Conservation (phyloP, 257 asterid species). For the Hygrophila difformis region DNA sequence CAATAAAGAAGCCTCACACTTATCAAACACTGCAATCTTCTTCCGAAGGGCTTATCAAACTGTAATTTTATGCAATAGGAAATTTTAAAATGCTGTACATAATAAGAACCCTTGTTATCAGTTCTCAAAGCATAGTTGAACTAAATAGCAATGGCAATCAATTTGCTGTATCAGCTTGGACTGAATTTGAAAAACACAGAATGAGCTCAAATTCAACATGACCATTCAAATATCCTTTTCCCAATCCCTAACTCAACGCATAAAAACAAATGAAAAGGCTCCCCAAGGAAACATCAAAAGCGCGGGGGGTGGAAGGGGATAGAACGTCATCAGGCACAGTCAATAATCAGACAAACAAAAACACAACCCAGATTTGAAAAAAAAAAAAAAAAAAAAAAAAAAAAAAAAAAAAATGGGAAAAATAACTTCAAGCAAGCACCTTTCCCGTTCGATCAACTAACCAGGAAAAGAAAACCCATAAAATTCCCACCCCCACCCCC, state of each 20-base stretch:
- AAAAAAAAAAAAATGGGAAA: background rate
- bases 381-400: background rate
- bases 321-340: background rate
- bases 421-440: background rate
- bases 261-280: background rate
- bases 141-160: background rate
- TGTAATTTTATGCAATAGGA: background rate
- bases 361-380: background rate
- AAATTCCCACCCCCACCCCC: too few relatives aligned
- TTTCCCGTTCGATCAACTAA: background rate
- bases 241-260: background rate
- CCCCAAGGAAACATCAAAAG: background rate
- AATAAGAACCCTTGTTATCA: background rate
- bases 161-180: background rate
- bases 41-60: background rate
- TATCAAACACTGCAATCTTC: background rate
- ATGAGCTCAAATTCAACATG: background rate
- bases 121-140: slow-evolving; percentile 2
- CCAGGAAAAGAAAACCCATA: background rate
- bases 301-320: too few relatives aligned
- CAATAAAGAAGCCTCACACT: background rate
- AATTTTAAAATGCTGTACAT: too few relatives aligned
- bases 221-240: background rate
- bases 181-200: background rate
- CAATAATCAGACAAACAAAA: background rate